Evolutionary conservation across 805 yeast species (phyloP).

Genomic region (Starmerella floris): DNA sequence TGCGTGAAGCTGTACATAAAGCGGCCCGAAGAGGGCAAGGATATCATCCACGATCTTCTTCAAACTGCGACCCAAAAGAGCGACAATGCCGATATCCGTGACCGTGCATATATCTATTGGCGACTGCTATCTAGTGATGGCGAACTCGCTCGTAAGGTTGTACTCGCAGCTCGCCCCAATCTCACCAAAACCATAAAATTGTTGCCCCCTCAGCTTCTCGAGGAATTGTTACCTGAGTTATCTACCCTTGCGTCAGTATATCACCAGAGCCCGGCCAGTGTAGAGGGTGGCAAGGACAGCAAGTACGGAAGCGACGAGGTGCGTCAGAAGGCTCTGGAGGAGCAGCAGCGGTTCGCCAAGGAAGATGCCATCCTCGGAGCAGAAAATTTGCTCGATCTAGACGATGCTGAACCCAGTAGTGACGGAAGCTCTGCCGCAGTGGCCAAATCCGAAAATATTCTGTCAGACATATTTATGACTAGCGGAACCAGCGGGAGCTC

Average conservation of each 20-base stretch:
- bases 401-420: constrained; percentile 16
- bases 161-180: constrained; percentile 53
- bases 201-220: constrained; percentile 55
- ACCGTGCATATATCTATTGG: constrained; percentile 82
- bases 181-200: constrained; percentile 58
- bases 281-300: constrained; percentile 21
- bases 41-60: constrained; percentile 66
- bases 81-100: constrained; percentile 77
- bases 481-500: constrained; percentile 6
- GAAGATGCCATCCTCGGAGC: constrained; percentile 37
- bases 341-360: constrained; percentile 62
- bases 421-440: constrained; percentile 18
- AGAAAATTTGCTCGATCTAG: constrained; percentile 66
- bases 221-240: constrained; percentile 58
- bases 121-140: constrained; percentile 68
- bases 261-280: constrained; percentile 52
- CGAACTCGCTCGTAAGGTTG: constrained; percentile 51
- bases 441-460: constrained; percentile 15
- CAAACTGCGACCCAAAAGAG: constrained; percentile 61
- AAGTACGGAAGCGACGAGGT: constrained; percentile 32
- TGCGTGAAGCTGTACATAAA: constrained; percentile 58
- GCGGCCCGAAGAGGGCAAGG: constrained; percentile 43
- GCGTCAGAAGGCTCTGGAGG: constrained; percentile 48
- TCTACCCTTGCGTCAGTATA: constrained; percentile 81
- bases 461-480: constrained; percentile 21